Base-by-base conservation (phyloP, 2,329 filamentous ascomycete species). In the Aspergillus spinulosporus region DNA sequence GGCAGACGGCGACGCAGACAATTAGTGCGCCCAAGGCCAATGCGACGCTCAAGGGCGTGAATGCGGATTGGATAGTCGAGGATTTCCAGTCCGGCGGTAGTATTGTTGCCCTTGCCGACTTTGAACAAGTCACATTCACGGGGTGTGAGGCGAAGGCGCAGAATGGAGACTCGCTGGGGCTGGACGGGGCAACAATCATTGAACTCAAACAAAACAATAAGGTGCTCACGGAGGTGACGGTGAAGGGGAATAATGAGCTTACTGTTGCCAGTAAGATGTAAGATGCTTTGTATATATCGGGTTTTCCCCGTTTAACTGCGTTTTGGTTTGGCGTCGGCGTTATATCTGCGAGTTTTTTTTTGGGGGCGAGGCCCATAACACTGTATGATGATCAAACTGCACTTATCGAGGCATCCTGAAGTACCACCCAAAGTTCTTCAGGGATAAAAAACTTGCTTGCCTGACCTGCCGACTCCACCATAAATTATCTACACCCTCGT, bases 41-140 rank as follows among this genome's bases (percentile, higher is more conserved):
- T 4, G 62, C 66, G 14, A 72, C 68, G 3, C 76, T 85, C 9
- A 82, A 78, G 64, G 75, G 82, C 64, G 78, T 79, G 63, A 84
- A 84, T 59, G 84, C 82, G 8, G 84, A 86, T 66, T 87, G 83
- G 83, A 85, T 86, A 62, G 82, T 86, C 11, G 83, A 86, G 72
- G 81, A 82, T 56, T 82, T 80, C 60, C 69, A 76, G 57, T 61
- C 67, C 2, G 69, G 71, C 39, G 59, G 61, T 39, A 59, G 63
- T 1, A 72, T 79, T 51, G 77, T 83, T 3, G 63, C 74, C 0
- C 72, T 83, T 51, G 78, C 74, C 32, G 66, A 82, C 63, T 83
- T 82, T 57, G 76, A 75, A 11, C 74, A 68, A 3, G 73, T 82
- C 7, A 70, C 55, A n/a, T 76, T 76, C 57, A 70, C 62, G 6